Percentiles rank a stretch among this genome's conserved stretches.
phyloP scores from a whole-genome alignment of 768 basidiomycete genomes.

The Fomitopsis serialis region DNA sequence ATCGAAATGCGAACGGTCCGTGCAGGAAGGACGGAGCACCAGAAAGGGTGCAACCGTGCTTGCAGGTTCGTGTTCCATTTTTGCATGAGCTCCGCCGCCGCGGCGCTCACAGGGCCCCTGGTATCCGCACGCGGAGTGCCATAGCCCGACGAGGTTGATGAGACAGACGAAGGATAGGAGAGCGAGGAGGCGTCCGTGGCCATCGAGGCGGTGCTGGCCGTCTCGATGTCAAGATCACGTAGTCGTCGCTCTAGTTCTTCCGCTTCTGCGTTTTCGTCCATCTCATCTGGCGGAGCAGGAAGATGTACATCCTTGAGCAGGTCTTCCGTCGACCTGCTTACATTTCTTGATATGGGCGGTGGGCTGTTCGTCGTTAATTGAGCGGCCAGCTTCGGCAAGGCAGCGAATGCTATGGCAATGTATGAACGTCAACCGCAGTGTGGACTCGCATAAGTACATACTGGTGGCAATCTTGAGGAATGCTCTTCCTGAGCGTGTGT shows the following conservation, averaged over 20 bases:
- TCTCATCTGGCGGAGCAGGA: conserved; percentile 55
- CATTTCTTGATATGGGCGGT: conserved; percentile 16
- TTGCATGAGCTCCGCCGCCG: conserved; percentile 30
- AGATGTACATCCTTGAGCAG: conserved; percentile 40
- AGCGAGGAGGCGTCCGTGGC: background rate
- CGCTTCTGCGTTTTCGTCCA: conserved; percentile 52
- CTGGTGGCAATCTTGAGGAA: conserved; percentile 66
- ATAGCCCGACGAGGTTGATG: background rate
- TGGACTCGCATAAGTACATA: conserved; percentile 1
- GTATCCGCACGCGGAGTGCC: background rate
- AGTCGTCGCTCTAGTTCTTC: conserved; percentile 53
- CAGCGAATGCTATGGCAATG: conserved; percentile 54
- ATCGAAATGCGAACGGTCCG: conserved; percentile 60
- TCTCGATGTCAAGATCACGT: conserved; percentile 27
- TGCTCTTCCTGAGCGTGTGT: conserved; percentile 69
- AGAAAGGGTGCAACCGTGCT: conserved; percentile 71
- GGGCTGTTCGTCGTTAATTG: conserved; percentile 10
- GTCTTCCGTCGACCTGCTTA: conserved; percentile 40
- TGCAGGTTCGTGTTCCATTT: conserved; percentile 74
- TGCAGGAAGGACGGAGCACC: conserved; percentile 65
- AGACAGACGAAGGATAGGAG: background rate
- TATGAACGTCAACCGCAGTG: background rate
- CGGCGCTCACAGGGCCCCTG: background rate
- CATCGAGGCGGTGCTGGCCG: conserved; percentile 6
- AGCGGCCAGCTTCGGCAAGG: conserved; percentile 49